Conservation (phyloP, 441 rosid genomes). For the Erodium texanum region DNA sequence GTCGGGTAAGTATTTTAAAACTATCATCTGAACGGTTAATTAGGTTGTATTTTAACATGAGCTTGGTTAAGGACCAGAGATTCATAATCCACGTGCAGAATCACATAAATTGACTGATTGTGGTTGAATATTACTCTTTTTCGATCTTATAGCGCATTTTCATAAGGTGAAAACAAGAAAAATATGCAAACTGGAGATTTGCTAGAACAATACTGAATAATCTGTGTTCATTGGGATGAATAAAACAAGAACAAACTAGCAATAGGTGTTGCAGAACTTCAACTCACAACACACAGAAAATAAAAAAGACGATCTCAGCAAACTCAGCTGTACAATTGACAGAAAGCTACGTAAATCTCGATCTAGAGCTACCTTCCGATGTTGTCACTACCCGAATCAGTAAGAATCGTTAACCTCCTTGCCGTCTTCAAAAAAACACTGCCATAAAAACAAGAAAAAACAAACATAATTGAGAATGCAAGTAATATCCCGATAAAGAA, state of each 20-base stretch:
- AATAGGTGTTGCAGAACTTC: background rate
- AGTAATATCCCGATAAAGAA: background rate
- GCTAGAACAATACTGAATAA: background rate
- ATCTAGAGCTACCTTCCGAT: constrained; percentile 46
- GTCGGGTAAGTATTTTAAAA: no score
- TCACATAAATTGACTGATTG: no score
- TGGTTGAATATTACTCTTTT: no score
- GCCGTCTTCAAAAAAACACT: constrained; percentile 64
- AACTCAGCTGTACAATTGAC: constrained; percentile 4
- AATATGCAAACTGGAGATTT: background rate
- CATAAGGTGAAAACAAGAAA: no score
- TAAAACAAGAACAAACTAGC: background rate
- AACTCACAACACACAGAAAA: background rate
- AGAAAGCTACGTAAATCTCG: background rate
- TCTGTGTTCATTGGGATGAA: background rate
- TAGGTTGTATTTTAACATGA: no score
- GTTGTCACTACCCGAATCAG: constrained; percentile 37
- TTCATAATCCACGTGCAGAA: no score
- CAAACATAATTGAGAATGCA: background rate
- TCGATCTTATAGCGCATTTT: no score
- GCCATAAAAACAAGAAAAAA: constrained; percentile 6
- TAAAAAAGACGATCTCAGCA: background rate
- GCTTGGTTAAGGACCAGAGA: no score
- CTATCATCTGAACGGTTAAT: no score
- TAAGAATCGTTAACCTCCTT: constrained; percentile 59